Base-by-base conservation (phyloP, 371 early-diverging fungal genomes). In the Smittium culicis region DNA sequence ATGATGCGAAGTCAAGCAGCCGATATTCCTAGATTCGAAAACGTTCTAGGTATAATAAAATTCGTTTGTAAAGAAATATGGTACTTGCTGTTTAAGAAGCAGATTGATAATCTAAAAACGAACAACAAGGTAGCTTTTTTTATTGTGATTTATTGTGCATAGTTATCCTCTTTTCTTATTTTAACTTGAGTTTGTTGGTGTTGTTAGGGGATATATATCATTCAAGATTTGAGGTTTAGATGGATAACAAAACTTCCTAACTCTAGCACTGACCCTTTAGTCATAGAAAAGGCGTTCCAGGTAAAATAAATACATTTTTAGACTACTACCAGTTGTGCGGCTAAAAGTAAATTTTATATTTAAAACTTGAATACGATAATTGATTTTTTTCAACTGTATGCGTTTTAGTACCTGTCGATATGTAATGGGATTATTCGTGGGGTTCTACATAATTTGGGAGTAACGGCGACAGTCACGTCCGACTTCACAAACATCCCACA, bases 21-120 rank as follows among this genome's bases (percentile, higher is more conserved):
- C 34, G 63, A 62, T 27, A 62, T 62, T n/a, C 33, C 17, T 3
- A 2, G 63, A 2, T 32, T 62, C 31, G 33, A 31, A 2, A 34
- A 62, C 34, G 93, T 88, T 34, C 76, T 96, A 54, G 96, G 94
- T 61, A 87, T 93, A 27, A 90, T 98, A 66, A 98, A 98, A 76
- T 98, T 93, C 77, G 85, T 98, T 27, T 98, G 98, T 82, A 96
- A 95, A 73, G 98, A 98, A 65, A 82, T 94, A 55, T 98, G 98
- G 98, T 86, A 86, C 58, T 78, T 88, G 33, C 78, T 93, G 70
- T 98, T 96, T 74, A 87, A 90, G 70, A 93, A 96, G 71, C 95
- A 96, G 72, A 86, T 96, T 56, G 98, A 98, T 73, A 96, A 96
- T 70, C 78, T 98, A 33, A 98, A 98, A 74, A 96, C 98, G 17